phyloP scores from a whole-genome alignment of 495 filamentous ascomycete genomes.

The Penicillium taxi region DNA sequence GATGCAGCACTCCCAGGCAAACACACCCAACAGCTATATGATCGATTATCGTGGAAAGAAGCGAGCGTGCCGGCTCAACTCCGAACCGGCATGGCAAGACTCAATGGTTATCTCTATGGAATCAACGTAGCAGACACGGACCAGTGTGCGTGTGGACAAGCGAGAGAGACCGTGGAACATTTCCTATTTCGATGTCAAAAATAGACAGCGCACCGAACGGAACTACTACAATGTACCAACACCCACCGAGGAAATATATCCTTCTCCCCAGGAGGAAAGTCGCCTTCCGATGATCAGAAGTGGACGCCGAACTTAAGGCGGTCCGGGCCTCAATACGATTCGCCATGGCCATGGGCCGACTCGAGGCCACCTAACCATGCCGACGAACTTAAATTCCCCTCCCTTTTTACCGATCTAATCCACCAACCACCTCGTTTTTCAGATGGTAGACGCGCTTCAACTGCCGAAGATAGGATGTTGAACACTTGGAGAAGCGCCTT shows the following conservation, averaged over 20 bases:
- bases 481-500: slow-evolving; percentile 1
- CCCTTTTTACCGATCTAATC: background rate
- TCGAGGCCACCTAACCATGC: background rate
- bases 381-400: slow-evolving; percentile 1
- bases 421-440: slow-evolving; percentile 1
- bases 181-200: slow-evolving; percentile 1
- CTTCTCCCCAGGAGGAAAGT: background rate
- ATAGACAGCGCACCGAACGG: background rate
- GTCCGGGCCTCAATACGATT: background rate
- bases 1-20: slow-evolving; percentile 24
- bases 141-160: slow-evolving; percentile 22
- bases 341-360: background rate
- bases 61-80: slow-evolving; percentile 26
- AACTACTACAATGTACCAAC: background rate
- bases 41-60: slow-evolving; percentile 23
- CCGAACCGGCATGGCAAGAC: slow-evolving; percentile 26
- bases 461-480: slow-evolving; percentile 1
- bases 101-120: slow-evolving; percentile 26
- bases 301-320: background rate
- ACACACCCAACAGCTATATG: slow-evolving; percentile 7
- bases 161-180: background rate
- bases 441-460: background rate
- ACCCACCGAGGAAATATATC: background rate
- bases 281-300: background rate
- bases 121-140: slow-evolving; percentile 19